phyloP scores from a whole-genome alignment of 179 eudicot species.

The Carnegiea gigantea region DNA sequence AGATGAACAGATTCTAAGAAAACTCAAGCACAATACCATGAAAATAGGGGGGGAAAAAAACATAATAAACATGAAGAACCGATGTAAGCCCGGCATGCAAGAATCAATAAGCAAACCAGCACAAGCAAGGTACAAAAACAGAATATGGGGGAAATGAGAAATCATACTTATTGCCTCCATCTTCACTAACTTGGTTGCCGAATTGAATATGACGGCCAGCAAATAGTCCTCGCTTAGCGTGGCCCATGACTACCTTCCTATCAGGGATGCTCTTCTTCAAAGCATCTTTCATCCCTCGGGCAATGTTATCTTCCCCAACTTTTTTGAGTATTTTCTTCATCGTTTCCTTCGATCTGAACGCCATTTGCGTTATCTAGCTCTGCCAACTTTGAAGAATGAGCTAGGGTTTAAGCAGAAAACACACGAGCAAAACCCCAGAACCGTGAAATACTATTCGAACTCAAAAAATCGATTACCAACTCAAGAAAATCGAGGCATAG shows the following conservation, averaged over 20 bases:
- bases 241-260: conserved; percentile 75
- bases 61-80: background rate
- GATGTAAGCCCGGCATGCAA: background rate
- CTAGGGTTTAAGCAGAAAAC: background rate
- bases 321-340: conserved; percentile 81
- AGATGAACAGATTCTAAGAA: background rate
- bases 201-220: conserved; percentile 96
- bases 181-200: conserved; percentile 83
- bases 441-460: background rate
- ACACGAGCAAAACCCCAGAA: background rate
- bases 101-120: background rate
- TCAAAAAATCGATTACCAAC: background rate
- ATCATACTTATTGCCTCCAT: conserved; percentile 88
- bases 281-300: conserved; percentile 56
- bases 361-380: conserved; percentile 39
- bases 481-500: background rate
- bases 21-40: background rate
- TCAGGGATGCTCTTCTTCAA: conserved; percentile 59
- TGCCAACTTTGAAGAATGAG: background rate
- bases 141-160: background rate
- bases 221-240: conserved; percentile 88
- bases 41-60: too few relatives aligned
- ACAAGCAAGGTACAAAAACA: background rate
- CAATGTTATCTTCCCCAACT: conserved; percentile 73
- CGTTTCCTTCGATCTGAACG: conserved; percentile 77